Evolutionary conservation across 1,284 basidiomycete species (phyloP).

Genomic region (Trichosporon sp.): DNA sequence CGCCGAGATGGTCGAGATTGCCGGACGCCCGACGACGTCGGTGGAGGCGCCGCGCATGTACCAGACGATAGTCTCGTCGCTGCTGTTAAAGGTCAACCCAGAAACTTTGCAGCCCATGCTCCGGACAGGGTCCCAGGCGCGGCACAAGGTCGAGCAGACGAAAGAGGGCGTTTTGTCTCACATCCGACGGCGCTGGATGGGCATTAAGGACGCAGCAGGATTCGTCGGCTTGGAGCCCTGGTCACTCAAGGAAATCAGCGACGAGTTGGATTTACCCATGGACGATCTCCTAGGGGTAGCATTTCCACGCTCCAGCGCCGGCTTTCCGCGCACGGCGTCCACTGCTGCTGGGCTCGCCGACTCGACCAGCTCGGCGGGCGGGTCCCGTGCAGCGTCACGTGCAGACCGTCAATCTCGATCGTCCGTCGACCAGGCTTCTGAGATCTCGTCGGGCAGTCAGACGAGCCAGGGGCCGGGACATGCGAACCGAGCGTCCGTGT

Average conservation of each 20-base stretch:
- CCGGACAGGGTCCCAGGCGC: conserved; percentile 60
- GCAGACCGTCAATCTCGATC: neutral
- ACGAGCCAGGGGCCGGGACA: neutral
- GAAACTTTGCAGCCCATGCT: conserved; percentile 61
- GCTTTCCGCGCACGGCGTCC: conserved; percentile 25
- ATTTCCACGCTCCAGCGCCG: conserved; percentile 11
- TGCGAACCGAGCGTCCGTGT: conserved; percentile 4
- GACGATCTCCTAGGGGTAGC: conserved; percentile 60
- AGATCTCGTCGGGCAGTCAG: neutral
- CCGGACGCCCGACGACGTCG: conserved; percentile 52
- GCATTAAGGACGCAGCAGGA: conserved; percentile 69
- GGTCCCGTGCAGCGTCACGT: neutral
- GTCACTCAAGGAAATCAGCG: conserved; percentile 80
- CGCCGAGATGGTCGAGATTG: conserved; percentile 59
- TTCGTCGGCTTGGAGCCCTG: conserved; percentile 76
- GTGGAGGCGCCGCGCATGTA: conserved; percentile 64
- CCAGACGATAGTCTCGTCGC: conserved; percentile 66
- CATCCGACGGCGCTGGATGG: conserved; percentile 62
- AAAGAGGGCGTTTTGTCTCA: conserved; percentile 58
- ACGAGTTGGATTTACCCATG: conserved; percentile 71
- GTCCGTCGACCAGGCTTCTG: conserved; percentile 3
- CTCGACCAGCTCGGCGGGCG: neutral
- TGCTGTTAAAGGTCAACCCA: conserved; percentile 65
- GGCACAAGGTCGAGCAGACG: conserved; percentile 65
- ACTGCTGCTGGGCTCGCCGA: conserved; percentile 10